Percentiles rank a stretch among this genome's conserved stretches.
These are phyloP conservation scores for Oemleria cerasiformis DNA, from an alignment of 306 rosid species.

Conservation along the genomic window DNA sequence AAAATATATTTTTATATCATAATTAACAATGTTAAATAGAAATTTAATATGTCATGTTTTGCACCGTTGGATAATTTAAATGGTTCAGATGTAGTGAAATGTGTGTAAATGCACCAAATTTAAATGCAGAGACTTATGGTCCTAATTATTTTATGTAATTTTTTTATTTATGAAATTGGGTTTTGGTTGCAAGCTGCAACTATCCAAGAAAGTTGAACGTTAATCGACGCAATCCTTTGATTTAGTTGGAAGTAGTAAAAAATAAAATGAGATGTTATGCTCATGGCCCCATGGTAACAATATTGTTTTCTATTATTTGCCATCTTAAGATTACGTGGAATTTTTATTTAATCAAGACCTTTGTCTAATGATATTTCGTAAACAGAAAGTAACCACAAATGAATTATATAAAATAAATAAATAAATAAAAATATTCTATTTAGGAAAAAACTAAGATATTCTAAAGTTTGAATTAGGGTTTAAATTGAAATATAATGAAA, in stretches of 20 bases:
- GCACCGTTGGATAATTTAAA: too few relatives aligned
- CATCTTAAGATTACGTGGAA: not conserved
- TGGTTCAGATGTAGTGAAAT: too few relatives aligned
- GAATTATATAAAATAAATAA: too few relatives aligned
- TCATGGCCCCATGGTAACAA: not conserved
- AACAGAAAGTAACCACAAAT: conserved; percentile 2
- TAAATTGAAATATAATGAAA: too few relatives aligned
- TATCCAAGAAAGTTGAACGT: conserved; percentile 1
- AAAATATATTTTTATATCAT: too few relatives aligned
- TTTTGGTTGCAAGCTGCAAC: not conserved
- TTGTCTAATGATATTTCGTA: conserved; percentile 11
- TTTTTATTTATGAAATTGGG: not conserved
- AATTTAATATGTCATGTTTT: too few relatives aligned
- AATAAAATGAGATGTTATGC: not conserved
- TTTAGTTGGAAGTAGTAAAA: not conserved
- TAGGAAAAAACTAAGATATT: too few relatives aligned
- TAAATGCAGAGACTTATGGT: too few relatives aligned
- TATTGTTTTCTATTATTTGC: not conserved
- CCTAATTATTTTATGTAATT: not conserved
- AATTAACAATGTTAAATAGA: too few relatives aligned
- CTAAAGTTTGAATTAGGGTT: too few relatives aligned
- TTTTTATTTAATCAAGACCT: conserved; percentile 24
- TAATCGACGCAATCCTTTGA: not conserved
- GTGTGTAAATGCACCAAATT: too few relatives aligned
- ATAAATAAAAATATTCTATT: too few relatives aligned